Evolutionary conservation across 352 stramenopile species (phyloP), one percentile per base, ranked within the genome.

Genomic region (Globisporangium alternatum): DNA sequence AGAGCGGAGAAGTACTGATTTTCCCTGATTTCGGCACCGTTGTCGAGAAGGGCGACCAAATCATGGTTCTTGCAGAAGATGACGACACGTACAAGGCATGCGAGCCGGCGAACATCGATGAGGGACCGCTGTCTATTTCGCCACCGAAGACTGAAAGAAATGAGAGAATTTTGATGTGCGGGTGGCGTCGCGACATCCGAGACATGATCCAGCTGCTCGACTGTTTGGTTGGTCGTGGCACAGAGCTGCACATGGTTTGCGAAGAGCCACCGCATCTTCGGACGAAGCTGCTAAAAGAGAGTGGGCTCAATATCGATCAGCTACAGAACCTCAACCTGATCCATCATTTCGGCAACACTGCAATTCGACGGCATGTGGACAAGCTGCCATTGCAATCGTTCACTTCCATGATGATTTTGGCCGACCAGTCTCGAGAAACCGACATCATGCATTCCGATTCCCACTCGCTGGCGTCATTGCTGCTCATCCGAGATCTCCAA

Each of bases 381-480:
- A 66, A 52, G 12, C 65, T 96, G 3, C 79, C 78, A 0, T 76
- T 95, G 48, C 67, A 77, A 17, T 65, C 74, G 9, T 96, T 96
- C 66, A 91, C 88, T 33, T 93, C 83, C 1, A 83, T 91, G 30
- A 88, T 96, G 73, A 94, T 96, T 43, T 59, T 97, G 28, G 78
- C 88, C 0, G 83, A 95, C 41, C 75, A 90, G 43, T 78, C 76
- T 2, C 71, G 77, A 39, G 86, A 95, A 52, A 76, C 72, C 0
- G 88, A 95, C 56, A 93, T 91, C 47, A 91, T 93, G 80, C 77
- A 88, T n/a, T 93, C 86, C 1, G 89, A 97, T 62, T 95, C 84
- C 22, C 85, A 93, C 56, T 93, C 89, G 9, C 62, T 97, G 44
- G 88, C 89, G 4, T 92, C 82, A 8, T 64, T 97, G 30, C 72